phyloP scores from a whole-genome alignment of 306 rosid species.

The Lathyrus sativus region DNA sequence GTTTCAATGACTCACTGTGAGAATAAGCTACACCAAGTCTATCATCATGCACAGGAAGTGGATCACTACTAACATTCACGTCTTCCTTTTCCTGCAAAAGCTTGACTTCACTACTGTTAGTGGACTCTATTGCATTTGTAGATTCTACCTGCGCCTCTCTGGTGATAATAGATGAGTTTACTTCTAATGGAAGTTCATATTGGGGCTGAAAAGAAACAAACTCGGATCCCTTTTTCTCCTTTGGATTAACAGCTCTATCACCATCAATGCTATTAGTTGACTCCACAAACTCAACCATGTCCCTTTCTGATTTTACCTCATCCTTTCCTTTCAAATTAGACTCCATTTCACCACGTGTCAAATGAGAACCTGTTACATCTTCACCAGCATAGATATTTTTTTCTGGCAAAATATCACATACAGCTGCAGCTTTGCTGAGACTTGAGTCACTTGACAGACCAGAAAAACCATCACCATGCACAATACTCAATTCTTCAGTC shows the following conservation, averaged over 20 bases:
- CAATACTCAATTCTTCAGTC: conserved; percentile 38
- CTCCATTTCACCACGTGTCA: conserved; percentile 33
- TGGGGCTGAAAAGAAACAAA: conserved; percentile 39
- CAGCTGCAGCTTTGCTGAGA: conserved; percentile 43
- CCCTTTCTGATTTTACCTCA: conserved; percentile 35
- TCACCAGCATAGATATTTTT: conserved; percentile 37
- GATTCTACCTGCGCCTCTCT: conserved; percentile 41
- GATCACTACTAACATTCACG: conserved; percentile 39
- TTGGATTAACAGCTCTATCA: conserved; percentile 39
- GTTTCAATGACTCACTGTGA: conserved; percentile 34
- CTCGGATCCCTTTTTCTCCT: conserved; percentile 36
- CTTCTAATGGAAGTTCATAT: conserved; percentile 39
- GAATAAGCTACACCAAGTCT: conserved; percentile 42
- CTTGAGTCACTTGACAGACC: conserved; percentile 41
- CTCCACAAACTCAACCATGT: conserved; percentile 29
- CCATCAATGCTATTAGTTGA: conserved; percentile 37
- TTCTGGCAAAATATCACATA: conserved; percentile 38
- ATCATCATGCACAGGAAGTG: conserved; percentile 35
- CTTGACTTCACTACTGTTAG: conserved; percentile 38
- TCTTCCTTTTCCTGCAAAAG: conserved; percentile 44
- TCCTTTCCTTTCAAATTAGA: conserved; percentile 32
- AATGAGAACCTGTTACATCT: conserved; percentile 38
- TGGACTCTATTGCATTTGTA: conserved; percentile 30
- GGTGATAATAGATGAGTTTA: conserved; percentile 41
- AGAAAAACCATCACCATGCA: conserved; percentile 36